Evolutionary conservation across 352 stramenopile species (phyloP).

Genomic region (Thalassiosira mediterranea): DNA sequence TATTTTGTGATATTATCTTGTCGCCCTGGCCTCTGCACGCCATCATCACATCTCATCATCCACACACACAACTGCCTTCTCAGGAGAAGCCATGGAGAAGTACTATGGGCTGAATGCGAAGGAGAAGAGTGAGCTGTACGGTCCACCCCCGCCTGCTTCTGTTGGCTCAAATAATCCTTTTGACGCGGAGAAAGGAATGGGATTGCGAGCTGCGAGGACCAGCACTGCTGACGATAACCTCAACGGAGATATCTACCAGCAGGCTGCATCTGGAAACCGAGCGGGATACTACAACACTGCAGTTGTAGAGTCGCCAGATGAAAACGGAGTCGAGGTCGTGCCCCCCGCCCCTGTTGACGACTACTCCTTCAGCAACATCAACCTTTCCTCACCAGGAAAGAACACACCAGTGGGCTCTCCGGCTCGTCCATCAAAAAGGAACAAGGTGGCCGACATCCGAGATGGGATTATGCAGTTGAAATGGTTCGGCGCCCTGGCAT

Average conservation of each 20-base stretch:
- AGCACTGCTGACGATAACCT: conserved; percentile 1
- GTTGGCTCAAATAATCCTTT: conserved; percentile 35
- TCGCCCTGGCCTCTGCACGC: not conserved
- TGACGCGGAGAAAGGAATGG: conserved; percentile 4
- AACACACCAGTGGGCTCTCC: too few species aligned
- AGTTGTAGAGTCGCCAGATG: too few species aligned
- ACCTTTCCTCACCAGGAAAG: conserved; percentile 33
- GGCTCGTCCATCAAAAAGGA: too few species aligned
- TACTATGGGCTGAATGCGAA: conserved; percentile 24
- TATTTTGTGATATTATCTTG: not conserved
- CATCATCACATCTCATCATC: not conserved
- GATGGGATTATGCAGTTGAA: too few species aligned
- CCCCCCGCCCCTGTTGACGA: conserved; percentile 26
- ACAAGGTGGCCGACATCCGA: too few species aligned
- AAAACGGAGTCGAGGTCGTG: not conserved
- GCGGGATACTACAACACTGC: conserved; percentile 16
- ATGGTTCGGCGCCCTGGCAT: too few species aligned
- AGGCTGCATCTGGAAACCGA: not conserved
- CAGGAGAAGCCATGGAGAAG: conserved; percentile 6
- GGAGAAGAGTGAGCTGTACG: conserved; percentile 12
- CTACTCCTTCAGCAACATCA: conserved; percentile 57
- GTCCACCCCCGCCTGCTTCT: conserved; percentile 11
- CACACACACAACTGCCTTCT: not conserved
- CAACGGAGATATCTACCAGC: conserved; percentile 13
- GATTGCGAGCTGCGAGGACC: not conserved